A percentile compares a stretch with the other conserved stretches of the same genome.
phyloP scores from a whole-genome alignment of 306 rosid species.

The Vigna radiata region DNA sequence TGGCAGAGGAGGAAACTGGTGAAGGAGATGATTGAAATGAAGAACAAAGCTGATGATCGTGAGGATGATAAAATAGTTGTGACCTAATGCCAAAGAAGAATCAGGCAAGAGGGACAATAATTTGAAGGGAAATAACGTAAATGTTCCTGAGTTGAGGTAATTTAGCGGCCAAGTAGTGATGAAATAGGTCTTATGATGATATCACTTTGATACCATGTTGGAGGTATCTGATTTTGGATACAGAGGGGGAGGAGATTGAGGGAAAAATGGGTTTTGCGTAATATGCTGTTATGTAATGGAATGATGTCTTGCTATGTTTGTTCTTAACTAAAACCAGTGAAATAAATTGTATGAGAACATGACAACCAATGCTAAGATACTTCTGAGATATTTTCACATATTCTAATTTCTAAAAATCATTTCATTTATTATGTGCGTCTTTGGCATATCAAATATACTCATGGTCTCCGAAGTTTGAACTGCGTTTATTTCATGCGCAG shows the following conservation, averaged over 20 bases:
- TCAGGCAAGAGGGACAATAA: neutral
- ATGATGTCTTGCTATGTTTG: neutral
- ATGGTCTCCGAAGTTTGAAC: constrained; percentile 8
- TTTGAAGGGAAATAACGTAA: neutral
- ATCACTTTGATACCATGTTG: neutral
- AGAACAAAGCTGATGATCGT: neutral
- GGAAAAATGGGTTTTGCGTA: neutral
- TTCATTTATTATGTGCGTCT: constrained; percentile 19
- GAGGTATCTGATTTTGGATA: neutral
- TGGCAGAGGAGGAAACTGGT: neutral
- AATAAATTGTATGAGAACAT: neutral
- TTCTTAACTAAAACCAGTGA: neutral
- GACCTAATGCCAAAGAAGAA: constrained; percentile 2
- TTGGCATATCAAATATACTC: neutral
- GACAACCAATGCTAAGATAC: neutral
- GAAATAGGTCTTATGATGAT: neutral
- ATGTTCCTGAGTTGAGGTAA: neutral
- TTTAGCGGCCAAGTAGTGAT: neutral
- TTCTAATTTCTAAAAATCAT: neutral
- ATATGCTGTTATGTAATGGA: neutral
- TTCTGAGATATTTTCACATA: neutral
- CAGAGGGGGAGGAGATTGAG: neutral
- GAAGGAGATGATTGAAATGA: neutral
- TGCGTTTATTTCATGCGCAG: constrained; percentile 24
- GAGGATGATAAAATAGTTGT: neutral